Evolutionary conservation across 73 alveolate species (phyloP), one percentile per base, ranked within the genome.

Genomic region (Paramecium bursaria): DNA sequence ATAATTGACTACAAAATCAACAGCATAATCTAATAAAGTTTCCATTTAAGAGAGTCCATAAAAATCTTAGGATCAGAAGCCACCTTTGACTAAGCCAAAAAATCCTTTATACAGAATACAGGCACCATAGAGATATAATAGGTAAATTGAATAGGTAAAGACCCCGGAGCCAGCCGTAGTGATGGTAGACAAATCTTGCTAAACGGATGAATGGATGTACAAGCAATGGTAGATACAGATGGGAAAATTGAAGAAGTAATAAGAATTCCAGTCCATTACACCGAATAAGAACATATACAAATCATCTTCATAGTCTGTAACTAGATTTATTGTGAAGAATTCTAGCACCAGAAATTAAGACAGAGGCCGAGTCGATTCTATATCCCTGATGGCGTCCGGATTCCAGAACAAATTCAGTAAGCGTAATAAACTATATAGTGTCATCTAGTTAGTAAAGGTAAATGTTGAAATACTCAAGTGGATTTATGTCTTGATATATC

Each of bases 151-250:
- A 67, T 21, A 25, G 5, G 22, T 35, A 31, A 33, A 44, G 27
- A n/a, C n/a, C n/a, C 35, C 26, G 44, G 49, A n/a, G 10, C 21
- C 2, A 17, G 27, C 23, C 2, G 50, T 47, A 10, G 44, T 6
- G 3, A 67, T 39, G 60, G 60, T 67, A 11, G 82, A 67, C 44
- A 67, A 67, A 14, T 19, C 60, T 11, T 31, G 42, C 22, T 35
- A 67, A 39, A 67, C 82, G 6, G 82, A 67, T 67, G 82, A 67
- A 25, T 67, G 79, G 79, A 61, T 61, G 80, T 61, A 61, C 39
- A 61, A 54, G 39, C 17, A 61, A 61, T 61, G 80, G 80, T 44
- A 33, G 0, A 61, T 61, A 5, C 15, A 61, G 39, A 61, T 61
- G 57, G 80, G 80, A 33, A 61, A 61, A 14, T 2, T 61, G 80